A percentile compares a stretch with the other conserved stretches of the same genome.
phyloP scores from a whole-genome alignment of 495 filamentous ascomycete species.

The Penicillium longicatenatum region DNA sequence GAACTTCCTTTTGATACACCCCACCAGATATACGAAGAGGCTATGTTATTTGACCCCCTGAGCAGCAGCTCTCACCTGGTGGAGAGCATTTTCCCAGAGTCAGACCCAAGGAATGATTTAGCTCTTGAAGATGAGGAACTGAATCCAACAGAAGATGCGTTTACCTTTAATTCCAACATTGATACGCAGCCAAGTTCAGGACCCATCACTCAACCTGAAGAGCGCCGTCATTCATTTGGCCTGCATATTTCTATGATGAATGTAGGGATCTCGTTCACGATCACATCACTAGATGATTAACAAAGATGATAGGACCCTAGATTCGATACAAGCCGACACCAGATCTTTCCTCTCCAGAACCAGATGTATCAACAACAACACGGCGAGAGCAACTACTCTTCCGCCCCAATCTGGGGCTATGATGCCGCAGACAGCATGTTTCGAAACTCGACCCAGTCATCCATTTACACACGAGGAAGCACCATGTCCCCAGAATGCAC shows the following conservation, averaged over 20 bases:
- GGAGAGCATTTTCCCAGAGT: neutral
- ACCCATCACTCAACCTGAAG: neutral
- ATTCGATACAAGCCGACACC: neutral
- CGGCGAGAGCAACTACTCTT: neutral
- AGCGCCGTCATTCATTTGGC: constrained; percentile 19
- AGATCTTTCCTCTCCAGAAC: neutral
- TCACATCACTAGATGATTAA: neutral
- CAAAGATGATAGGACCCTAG: neutral
- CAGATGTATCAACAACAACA: neutral
- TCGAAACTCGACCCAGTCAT: neutral
- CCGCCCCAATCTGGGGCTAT: neutral
- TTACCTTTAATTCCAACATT: neutral
- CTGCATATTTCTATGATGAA: constrained; percentile 18
- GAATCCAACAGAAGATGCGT: neutral
- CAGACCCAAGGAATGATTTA: neutral
- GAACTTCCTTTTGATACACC: neutral
- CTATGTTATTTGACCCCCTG: neutral
- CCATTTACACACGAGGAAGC: neutral
- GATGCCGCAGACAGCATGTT: neutral
- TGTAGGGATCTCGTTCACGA: constrained; percentile 6
- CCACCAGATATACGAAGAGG: neutral
- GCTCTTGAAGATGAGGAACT: neutral
- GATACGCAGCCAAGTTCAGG: neutral
- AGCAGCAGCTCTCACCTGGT: neutral
- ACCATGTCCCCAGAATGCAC: constrained; percentile 17